phyloP scores from a whole-genome alignment of 345 rosid species.

The Angophora floribunda region DNA sequence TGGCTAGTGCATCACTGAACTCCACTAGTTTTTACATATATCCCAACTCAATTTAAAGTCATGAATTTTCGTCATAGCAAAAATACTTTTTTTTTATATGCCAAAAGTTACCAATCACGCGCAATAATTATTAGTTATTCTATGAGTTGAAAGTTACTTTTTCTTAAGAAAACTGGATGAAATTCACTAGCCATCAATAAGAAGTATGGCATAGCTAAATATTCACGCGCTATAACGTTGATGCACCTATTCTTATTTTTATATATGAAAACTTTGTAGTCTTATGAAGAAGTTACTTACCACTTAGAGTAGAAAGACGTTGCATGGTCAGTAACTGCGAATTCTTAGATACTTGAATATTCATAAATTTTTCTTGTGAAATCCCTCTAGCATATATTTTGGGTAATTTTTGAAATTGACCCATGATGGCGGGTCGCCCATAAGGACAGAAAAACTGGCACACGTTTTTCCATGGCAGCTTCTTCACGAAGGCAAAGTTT shows the following conservation, averaged over 20 bases:
- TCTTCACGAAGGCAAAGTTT: neutral
- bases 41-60: neutral
- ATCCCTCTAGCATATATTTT: too few species aligned
- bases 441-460: accelerated
- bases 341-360: too few species aligned
- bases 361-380: too few species aligned
- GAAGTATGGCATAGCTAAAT: neutral
- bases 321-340: neutral
- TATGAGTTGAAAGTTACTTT: neutral
- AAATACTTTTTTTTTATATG: too few species aligned
- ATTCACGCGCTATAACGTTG: neutral
- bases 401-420: neutral
- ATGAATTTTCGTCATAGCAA: too few species aligned
- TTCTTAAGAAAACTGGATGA: neutral
- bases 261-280: neutral
- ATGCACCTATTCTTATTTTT: neutral
- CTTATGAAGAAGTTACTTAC: neutral
- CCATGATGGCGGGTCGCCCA: neutral
- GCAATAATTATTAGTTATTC: too few species aligned
- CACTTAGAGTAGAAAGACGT: neutral
- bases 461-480: neutral
- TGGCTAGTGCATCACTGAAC: neutral
- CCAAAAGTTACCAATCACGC: too few species aligned
- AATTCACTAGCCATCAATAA: neutral
- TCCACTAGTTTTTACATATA: neutral